Evolutionary conservation across 768 basidiomycete genomes (phyloP).

Genomic region (Galerina marginata): DNA sequence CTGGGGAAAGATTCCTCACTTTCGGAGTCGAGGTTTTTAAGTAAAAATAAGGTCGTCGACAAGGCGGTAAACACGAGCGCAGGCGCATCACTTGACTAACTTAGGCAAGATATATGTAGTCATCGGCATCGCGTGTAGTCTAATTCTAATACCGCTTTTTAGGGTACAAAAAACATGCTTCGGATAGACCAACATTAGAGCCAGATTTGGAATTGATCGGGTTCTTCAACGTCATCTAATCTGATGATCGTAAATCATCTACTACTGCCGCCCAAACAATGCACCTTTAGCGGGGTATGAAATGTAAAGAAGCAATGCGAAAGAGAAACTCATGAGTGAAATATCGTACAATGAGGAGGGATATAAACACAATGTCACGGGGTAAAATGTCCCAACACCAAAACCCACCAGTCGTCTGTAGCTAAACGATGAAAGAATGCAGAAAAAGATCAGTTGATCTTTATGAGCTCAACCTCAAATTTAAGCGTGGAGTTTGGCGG

Average conservation of each 20-base stretch:
- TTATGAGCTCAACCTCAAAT: slow-evolving; percentile 85
- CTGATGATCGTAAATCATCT: slow-evolving; percentile 14
- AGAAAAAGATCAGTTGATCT: slow-evolving; percentile 52
- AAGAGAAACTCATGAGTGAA: slow-evolving; percentile 21
- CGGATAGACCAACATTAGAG: slow-evolving; percentile 1
- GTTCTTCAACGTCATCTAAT: slow-evolving; percentile 13
- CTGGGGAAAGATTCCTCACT: no score
- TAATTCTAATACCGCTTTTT: slow-evolving; percentile 1
- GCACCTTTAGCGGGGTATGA: slow-evolving; percentile 6
- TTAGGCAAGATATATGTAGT: neutral
- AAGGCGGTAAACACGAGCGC: no score
- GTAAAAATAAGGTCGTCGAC: no score
- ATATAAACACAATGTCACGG: slow-evolving; percentile 28
- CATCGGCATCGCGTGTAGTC: slow-evolving; percentile 4
- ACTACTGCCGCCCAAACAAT: neutral
- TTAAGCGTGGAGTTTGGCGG: slow-evolving; percentile 74
- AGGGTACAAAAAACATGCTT: slow-evolving; percentile 5
- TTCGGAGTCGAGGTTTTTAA: no score
- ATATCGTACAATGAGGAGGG: slow-evolving; percentile 32
- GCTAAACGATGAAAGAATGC: neutral
- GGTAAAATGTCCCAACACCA: slow-evolving; percentile 15
- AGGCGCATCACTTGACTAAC: neutral
- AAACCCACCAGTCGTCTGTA: neutral
- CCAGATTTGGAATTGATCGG: slow-evolving; percentile 11
- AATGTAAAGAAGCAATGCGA: neutral